Evolutionary conservation across 83 land plant genomes (phyloP).

Genomic region (Picea mariana): DNA sequence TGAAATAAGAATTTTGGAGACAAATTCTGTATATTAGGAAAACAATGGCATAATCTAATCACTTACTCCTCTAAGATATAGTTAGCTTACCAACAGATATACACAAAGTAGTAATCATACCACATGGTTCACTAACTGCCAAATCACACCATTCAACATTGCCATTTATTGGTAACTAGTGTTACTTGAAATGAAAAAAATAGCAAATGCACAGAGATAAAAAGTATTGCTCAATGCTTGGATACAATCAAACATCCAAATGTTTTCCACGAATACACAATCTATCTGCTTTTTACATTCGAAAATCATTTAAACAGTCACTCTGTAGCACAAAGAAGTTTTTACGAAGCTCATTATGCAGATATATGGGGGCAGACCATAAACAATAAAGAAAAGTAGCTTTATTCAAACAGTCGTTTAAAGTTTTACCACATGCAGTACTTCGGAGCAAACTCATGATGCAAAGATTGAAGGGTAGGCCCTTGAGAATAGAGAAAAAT

Average conservation of each 20-base stretch:
- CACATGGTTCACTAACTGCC: background rate
- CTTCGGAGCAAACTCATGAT: background rate
- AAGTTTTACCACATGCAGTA: background rate
- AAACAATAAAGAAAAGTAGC: background rate
- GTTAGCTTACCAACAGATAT: background rate
- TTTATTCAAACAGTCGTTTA: background rate
- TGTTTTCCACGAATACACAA: background rate
- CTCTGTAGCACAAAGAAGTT: too few relatives aligned
- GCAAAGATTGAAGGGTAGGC: background rate
- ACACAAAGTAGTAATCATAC: background rate
- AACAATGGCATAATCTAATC: background rate
- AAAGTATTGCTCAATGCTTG: background rate
- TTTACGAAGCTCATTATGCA: too few relatives aligned
- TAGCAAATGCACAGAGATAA: background rate
- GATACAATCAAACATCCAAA: background rate
- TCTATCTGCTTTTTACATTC: background rate
- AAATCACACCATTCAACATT: background rate
- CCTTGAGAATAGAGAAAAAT: background rate
- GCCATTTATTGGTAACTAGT: background rate
- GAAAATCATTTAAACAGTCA: too few relatives aligned
- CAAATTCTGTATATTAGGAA: background rate
- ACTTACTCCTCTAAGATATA: background rate
- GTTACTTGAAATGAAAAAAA: too few relatives aligned
- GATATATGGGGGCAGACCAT: background rate
- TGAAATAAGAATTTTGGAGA: background rate